Conservation (phyloP, 164 flowering plant genomes). For the Aristolochia californica region DNA sequence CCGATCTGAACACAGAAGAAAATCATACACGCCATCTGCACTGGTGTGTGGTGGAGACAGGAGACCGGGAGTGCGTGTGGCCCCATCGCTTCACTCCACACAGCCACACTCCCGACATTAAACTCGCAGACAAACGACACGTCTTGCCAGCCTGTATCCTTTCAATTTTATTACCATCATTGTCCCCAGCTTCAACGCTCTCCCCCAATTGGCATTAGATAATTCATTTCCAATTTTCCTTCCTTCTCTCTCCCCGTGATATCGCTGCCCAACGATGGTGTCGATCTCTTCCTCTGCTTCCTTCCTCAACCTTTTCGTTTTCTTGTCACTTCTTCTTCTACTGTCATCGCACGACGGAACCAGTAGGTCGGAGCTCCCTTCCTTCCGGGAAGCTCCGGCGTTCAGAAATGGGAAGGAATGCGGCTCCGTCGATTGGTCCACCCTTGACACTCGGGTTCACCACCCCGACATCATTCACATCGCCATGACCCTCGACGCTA, state of each 20-base stretch:
- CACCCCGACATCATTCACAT: slow-evolving; percentile 12
- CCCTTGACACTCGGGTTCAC: background rate
- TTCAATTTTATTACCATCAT: background rate
- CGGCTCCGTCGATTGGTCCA: slow-evolving; percentile 1
- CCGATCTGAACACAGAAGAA: too few relatives aligned
- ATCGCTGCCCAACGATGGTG: background rate
- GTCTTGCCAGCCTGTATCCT: slow-evolving; percentile 4
- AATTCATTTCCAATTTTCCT: background rate
- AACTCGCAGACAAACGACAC: background rate
- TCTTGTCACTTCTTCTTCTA: background rate
- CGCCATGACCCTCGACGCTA: slow-evolving; percentile 15
- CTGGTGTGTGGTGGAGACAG: too few relatives aligned
- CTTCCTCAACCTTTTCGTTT: background rate
- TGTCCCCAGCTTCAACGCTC: background rate
- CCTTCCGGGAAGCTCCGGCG: slow-evolving; percentile 15
- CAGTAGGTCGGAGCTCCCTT: background rate
- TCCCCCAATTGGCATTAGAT: background rate
- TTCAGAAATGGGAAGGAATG: slow-evolving; percentile 12
- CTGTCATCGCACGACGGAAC: background rate
- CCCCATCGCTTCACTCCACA: too few relatives aligned
- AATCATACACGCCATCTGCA: too few relatives aligned
- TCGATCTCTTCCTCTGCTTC: background rate
- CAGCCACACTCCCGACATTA: too few relatives aligned
- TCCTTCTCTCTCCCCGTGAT: background rate
- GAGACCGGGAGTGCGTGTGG: too few relatives aligned